A percentile compares a stretch with the other conserved stretches of the same genome.
Evolutionary conservation across 2,329 filamentous ascomycete species (phyloP).

Genomic region (Xylariaceae sp.): DNA sequence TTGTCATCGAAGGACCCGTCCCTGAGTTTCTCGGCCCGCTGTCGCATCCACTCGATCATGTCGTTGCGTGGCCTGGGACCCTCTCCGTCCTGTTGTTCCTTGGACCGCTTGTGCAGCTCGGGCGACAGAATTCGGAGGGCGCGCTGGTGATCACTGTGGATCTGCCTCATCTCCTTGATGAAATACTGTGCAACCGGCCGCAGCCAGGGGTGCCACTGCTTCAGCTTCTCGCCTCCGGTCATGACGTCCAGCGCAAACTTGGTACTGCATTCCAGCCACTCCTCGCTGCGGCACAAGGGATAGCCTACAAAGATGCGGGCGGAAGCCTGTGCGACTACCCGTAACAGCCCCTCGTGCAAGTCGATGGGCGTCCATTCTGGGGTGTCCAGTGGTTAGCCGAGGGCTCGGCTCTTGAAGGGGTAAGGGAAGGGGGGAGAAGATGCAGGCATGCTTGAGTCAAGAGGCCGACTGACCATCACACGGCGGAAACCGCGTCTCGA

Average conservation of each 20-base stretch:
- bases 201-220: conserved; percentile 27
- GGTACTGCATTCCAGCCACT: conserved; percentile 26
- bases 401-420: too few species aligned
- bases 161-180: conserved; percentile 25
- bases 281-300: conserved; percentile 26
- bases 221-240: conserved; percentile 26
- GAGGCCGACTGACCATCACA: conserved; percentile 21
- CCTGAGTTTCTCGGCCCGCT: conserved; percentile 21
- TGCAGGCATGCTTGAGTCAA: background rate
- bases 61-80: conserved; percentile 18
- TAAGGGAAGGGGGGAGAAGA: background rate
- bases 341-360: conserved; percentile 24
- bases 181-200: conserved; percentile 25
- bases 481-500: conserved; percentile 24
- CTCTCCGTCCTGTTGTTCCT: conserved; percentile 5
- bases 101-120: conserved; percentile 21
- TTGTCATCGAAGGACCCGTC: conserved; percentile 24
- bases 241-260: conserved; percentile 26
- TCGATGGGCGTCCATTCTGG: conserved; percentile 27
- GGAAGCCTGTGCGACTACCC: conserved; percentile 26
- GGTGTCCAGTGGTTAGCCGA: conserved; percentile 2
- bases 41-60: conserved; percentile 29
- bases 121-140: conserved; percentile 23
- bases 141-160: conserved; percentile 23
- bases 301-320: conserved; percentile 28